phyloP scores from a whole-genome alignment of 2,329 filamentous ascomycete genomes.

The Botrytis tulipae region DNA sequence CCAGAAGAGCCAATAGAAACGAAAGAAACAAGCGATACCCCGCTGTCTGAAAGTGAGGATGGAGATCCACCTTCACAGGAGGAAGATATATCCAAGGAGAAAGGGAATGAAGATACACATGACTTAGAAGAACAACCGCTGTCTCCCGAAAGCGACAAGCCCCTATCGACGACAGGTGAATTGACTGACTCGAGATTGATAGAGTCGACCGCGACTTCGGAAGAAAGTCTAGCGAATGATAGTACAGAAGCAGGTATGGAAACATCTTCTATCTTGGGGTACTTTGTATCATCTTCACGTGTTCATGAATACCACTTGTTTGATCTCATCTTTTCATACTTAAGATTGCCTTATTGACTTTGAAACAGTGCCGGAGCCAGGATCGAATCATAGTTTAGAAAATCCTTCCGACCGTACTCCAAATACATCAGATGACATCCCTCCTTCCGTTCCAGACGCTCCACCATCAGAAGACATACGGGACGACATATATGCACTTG shows the following conservation, averaged over 20 bases:
- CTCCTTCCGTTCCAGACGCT: not conserved
- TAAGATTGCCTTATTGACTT: slow-evolving; percentile 1
- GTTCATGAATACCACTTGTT: not conserved
- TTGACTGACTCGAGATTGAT: slow-evolving; percentile 5
- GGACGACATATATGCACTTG: not conserved
- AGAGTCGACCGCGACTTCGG: not conserved
- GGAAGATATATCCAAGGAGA: not conserved
- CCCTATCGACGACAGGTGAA: not conserved
- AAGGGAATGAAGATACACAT: not conserved
- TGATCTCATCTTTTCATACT: not conserved
- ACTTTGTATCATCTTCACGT: slow-evolving; percentile 6
- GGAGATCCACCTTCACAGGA: not conserved
- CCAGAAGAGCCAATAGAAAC: slow-evolving; percentile 13
- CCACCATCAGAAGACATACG: not conserved
- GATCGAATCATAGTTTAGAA: not conserved
- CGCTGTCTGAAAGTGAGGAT: slow-evolving; percentile 4
- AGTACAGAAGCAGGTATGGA: slow-evolving; percentile 17
- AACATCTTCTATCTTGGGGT: not conserved
- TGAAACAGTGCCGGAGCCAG: not conserved
- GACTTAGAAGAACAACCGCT: not conserved
- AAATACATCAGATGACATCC: not conserved
- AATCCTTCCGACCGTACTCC: not conserved
- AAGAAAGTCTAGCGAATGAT: not conserved
- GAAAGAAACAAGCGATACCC: slow-evolving; percentile 15
- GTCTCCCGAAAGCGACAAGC: not conserved